Evolutionary conservation across 164 flowering plant species (phyloP).

Genomic region (Brasenia schreberi): DNA sequence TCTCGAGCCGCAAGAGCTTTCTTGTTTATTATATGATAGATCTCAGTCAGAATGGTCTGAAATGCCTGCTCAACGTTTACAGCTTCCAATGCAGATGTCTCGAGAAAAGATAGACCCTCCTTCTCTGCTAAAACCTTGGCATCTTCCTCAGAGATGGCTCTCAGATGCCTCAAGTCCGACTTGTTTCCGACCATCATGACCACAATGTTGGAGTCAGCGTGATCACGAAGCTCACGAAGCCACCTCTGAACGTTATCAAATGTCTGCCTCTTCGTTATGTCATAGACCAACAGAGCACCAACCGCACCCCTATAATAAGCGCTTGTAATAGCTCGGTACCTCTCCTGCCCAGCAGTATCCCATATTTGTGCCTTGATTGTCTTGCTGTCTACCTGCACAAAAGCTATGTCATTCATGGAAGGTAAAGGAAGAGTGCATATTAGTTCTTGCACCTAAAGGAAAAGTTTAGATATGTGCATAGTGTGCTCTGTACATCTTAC

Average conservation of each 20-base stretch:
- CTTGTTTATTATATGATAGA: slow-evolving; percentile 51
- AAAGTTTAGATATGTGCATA: too few species aligned
- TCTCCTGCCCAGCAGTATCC: slow-evolving; percentile 13
- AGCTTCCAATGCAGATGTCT: neutral
- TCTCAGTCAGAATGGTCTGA: slow-evolving; percentile 50
- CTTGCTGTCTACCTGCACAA: slow-evolving; percentile 22
- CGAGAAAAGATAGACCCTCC: neutral
- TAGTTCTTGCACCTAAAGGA: neutral
- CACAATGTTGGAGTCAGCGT: neutral
- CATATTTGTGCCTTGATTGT: slow-evolving; percentile 23
- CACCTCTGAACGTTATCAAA: slow-evolving; percentile 28
- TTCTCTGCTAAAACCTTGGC: neutral
- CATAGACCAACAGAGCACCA: slow-evolving; percentile 17
- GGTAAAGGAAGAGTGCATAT: neutral
- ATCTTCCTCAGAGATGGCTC: neutral
- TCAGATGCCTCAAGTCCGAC: neutral
- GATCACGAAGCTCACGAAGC: slow-evolving; percentile 27
- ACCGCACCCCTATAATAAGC: slow-evolving; percentile 18
- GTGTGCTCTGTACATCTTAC: neutral
- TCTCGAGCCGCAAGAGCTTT: slow-evolving; percentile 61
- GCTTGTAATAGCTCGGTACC: slow-evolving; percentile 17
- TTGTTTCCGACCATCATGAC: neutral
- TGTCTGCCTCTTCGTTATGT: slow-evolving; percentile 21
- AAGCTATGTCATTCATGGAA: neutral
- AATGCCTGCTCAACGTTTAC: neutral